Conservation (phyloP, 306 rosid species). For the Cicer cuneatum region DNA sequence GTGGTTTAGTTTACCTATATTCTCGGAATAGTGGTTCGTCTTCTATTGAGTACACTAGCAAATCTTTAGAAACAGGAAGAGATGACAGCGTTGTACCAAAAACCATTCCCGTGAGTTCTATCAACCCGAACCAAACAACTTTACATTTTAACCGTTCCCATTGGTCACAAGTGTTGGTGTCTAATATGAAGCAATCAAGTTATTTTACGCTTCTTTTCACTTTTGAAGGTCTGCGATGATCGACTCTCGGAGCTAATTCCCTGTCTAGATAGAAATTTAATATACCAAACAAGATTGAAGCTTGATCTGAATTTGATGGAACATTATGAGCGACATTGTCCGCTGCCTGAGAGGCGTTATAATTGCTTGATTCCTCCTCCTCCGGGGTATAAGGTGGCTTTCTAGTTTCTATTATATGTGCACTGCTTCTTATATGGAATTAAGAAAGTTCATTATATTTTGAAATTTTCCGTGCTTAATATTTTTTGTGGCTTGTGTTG, state of each 20-base stretch:
- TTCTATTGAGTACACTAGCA: slow-evolving; percentile 69
- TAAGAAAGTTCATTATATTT: slow-evolving; percentile 23
- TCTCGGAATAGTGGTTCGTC: slow-evolving; percentile 60
- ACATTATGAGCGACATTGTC: slow-evolving; percentile 96
- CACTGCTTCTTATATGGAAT: slow-evolving; percentile 34
- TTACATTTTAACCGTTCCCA: not conserved
- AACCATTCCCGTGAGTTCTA: slow-evolving; percentile 82
- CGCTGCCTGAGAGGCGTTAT: slow-evolving; percentile 78
- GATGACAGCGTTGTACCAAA: slow-evolving; percentile 53
- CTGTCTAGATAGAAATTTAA: slow-evolving; percentile 88
- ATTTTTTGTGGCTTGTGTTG: slow-evolving; percentile 36
- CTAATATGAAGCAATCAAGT: slow-evolving; percentile 28
- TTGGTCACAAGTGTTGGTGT: slow-evolving; percentile 33
- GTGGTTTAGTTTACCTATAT: slow-evolving; percentile 66
- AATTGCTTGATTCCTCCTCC: slow-evolving; percentile 98
- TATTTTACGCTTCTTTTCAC: slow-evolving; percentile 32
- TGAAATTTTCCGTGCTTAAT: slow-evolving; percentile 35
- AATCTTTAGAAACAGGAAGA: slow-evolving; percentile 57
- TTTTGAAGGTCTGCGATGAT: slow-evolving; percentile 86
- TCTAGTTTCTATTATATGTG: slow-evolving; percentile 21
- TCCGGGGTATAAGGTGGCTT: slow-evolving; percentile 79
- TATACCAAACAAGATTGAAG: slow-evolving; percentile 88
- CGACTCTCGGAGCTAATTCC: slow-evolving; percentile 87
- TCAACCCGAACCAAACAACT: slow-evolving; percentile 35
- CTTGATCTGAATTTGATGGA: slow-evolving; percentile 85